Conservation (phyloP, 352 stramenopile genomes). For the Heterotrichella gracilis region DNA sequence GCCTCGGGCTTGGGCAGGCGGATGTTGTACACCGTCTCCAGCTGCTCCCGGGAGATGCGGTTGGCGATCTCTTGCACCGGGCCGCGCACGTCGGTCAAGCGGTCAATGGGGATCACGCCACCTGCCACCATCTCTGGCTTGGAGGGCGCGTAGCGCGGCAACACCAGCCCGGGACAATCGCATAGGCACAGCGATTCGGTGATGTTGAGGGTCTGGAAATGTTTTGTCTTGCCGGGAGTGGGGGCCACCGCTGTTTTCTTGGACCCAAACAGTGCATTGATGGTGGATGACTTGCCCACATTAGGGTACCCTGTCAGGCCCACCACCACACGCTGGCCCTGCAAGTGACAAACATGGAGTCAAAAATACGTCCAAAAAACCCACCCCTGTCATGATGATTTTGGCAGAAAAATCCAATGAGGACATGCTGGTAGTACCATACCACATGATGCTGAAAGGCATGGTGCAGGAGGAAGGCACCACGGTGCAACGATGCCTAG, state of each 20-base stretch:
- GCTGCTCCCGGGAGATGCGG: constrained; percentile 35
- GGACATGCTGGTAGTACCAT: no score
- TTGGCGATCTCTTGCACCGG: constrained; percentile 65
- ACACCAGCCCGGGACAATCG: constrained; percentile 95
- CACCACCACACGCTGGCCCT: no score
- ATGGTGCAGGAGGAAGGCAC: no score
- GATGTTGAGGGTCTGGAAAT: constrained; percentile 95
- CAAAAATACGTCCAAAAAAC: no score
- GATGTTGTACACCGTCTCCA: constrained; percentile 20
- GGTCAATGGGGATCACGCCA: constrained; percentile 81
- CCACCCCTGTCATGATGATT: no score
- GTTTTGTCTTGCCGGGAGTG: constrained; percentile 96
- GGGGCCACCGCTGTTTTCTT: constrained; percentile 74
- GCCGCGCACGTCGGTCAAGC: constrained; percentile 69
- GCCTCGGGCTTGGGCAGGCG: constrained; percentile 13
- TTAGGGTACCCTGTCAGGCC: constrained; percentile 99
- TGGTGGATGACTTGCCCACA: constrained; percentile 93
- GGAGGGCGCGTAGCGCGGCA: constrained; percentile 87
- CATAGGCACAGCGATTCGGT: constrained; percentile 83
- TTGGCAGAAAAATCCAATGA: no score
- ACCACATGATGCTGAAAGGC: no score
- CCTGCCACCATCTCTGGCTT: constrained; percentile 94
- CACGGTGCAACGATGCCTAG: no score
- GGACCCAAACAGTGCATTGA: constrained; percentile 85
- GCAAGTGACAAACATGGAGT: no score